Evolutionary conservation across 2,329 filamentous ascomycete species (phyloP).

Genomic region (Dactylellina parvicollis): DNA sequence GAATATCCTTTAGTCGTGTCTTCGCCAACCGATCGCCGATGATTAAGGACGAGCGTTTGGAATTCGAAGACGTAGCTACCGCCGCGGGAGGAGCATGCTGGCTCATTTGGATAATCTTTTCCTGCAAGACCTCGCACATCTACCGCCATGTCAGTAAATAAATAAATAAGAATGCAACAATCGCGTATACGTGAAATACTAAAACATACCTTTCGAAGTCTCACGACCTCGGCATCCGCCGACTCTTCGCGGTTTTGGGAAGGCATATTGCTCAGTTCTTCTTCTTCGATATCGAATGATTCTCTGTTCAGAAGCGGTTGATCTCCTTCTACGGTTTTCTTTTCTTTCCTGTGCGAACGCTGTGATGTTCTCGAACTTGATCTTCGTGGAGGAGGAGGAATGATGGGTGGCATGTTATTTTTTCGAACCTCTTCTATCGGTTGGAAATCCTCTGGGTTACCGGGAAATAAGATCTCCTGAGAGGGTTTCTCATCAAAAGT

Average conservation of each 20-base stretch:
- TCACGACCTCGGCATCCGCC: slow-evolving; percentile 38
- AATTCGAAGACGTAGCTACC: slow-evolving; percentile 16
- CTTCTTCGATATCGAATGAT: slow-evolving; percentile 41
- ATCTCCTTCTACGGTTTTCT: slow-evolving; percentile 28
- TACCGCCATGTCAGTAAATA: slow-evolving; percentile 13
- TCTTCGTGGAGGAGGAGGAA: slow-evolving; percentile 50
- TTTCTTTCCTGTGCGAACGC: slow-evolving; percentile 33
- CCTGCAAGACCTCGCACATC: slow-evolving; percentile 52
- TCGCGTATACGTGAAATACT: too few species aligned
- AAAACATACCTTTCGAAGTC: slow-evolving; percentile 47
- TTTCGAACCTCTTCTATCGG: slow-evolving; percentile 40
- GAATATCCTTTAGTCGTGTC: slow-evolving; percentile 42
- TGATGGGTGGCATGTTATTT: slow-evolving; percentile 18
- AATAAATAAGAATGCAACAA: neutral
- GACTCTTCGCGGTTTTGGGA: slow-evolving; percentile 40
- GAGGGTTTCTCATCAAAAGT: slow-evolving; percentile 45
- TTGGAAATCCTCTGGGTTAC: slow-evolving; percentile 50
- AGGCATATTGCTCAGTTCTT: slow-evolving; percentile 25
- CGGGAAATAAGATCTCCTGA: slow-evolving; percentile 51
- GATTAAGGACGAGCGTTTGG: slow-evolving; percentile 47
- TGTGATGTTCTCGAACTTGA: slow-evolving; percentile 43
- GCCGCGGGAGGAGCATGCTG: slow-evolving; percentile 34
- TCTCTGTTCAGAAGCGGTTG: slow-evolving; percentile 44
- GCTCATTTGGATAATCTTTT: slow-evolving; percentile 54
- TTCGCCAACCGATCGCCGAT: slow-evolving; percentile 44